Evolutionary conservation across 2,329 filamentous ascomycete species (phyloP).

Genomic region (Xylaria multiplex): DNA sequence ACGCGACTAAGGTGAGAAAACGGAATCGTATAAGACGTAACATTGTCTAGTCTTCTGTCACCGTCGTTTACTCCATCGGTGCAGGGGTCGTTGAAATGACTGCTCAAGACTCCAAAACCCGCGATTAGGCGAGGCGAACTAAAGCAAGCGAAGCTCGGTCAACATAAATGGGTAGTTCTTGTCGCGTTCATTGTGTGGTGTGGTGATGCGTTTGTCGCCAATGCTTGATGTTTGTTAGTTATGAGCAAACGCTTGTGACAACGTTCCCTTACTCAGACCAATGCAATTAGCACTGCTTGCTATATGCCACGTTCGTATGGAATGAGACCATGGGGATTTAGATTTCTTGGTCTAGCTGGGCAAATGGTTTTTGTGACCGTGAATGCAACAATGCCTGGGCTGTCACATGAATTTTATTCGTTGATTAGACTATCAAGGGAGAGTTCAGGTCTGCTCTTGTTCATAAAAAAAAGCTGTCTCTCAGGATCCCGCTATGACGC

Average conservation of each 20-base stretch:
- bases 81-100: conserved; percentile 5
- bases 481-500: background rate
- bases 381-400: background rate
- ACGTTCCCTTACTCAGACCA: too few relatives aligned
- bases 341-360: background rate
- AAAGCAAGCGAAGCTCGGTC: background rate
- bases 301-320: conserved; percentile 14
- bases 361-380: background rate
- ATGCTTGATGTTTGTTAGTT: background rate
- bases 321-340: background rate
- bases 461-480: background rate
- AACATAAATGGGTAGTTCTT: conserved; percentile 3
- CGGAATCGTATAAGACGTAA: background rate
- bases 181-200: background rate
- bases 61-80: background rate
- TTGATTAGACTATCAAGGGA: background rate
- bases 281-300: too few relatives aligned
- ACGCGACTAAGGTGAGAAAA: background rate
- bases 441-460: background rate
- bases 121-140: background rate
- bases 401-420: background rate
- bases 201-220: background rate
- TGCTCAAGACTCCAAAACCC: background rate
- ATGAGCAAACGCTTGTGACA: background rate
- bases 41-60: background rate